Evolutionary conservation across 495 filamentous ascomycete genomes (phyloP), one percentile per base, ranked within the genome.

Genomic region (Penicillium argentinense): DNA sequence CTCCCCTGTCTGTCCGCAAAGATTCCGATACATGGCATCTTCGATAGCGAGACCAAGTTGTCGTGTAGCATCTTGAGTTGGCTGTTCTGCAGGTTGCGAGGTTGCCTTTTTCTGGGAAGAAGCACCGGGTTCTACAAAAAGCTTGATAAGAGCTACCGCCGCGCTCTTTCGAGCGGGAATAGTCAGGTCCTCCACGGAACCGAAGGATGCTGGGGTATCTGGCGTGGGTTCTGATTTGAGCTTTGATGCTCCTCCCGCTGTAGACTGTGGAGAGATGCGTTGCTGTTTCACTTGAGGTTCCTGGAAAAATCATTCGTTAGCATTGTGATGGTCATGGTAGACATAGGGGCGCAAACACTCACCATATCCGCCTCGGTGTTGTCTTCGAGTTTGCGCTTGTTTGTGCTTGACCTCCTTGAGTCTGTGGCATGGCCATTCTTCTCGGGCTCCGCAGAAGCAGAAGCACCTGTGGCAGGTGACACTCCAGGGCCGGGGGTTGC

Each of bases 31-130:
- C 47, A 84, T 71, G 30, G 82, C 78, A 68, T 83, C 78, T 68
- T 97, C 91, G 44, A 97, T 84, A 43, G 86, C 74, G 12, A 95
- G 65, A 45, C 74, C 83, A 36, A 86, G 68, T 29, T 73, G 73
- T 42, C 71, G 72, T 51, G 73, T 79, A 47, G 83, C 52, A 23
- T 75, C 73, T 27, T 77, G 70, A 16, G 70, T 59, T 9, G 72
- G 74, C 39, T 81, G 74, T 39, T 71, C 78, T 38, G 76, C 64
- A 18, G 76, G 73, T 42, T 85, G 64, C 39, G 64, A 69, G 52
- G 77, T 81, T 57, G 23, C 73, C 73, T 28, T 70, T 55, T 80
- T 76, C 44, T 74, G 65, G 5, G 77, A 71, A 21, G 69, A 64
- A 38, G 75, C 66, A 38, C 81, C 69, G 49, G 76, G 70, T 42